phyloP scores from a whole-genome alignment of 768 basidiomycete species.

The Mycena latifolia region DNA sequence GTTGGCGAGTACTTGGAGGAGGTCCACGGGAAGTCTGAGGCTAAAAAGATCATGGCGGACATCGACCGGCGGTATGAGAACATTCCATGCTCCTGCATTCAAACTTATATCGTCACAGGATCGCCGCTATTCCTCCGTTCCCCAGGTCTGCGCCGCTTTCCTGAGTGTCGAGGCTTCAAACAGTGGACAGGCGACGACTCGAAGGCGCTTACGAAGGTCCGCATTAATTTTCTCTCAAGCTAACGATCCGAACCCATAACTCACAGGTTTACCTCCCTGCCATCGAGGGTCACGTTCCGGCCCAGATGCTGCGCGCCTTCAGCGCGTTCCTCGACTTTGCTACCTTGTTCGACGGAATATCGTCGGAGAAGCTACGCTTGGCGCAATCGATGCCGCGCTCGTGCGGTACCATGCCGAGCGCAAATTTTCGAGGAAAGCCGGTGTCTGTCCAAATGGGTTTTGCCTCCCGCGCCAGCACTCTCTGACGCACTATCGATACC shows the following conservation, averaged over 20 bases:
- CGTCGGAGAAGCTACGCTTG: constrained; percentile 37
- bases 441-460: constrained; percentile 34
- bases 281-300: no score
- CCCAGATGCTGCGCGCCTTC: no score
- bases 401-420: constrained; percentile 39
- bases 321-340: constrained; percentile 45
- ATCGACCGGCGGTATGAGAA: no score
- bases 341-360: constrained; percentile 40
- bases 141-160: no score
- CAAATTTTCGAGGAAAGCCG: constrained; percentile 30
- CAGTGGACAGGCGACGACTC: constrained; percentile 56
- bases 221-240: background rate
- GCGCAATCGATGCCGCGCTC: constrained; percentile 33
- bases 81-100: no score
- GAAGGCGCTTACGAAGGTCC: constrained; percentile 54
- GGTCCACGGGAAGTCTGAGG: no score
- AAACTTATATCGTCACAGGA: no score
- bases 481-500: constrained; percentile 41
- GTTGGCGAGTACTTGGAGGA: no score
- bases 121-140: no score
- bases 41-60: no score
- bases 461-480: constrained; percentile 50
- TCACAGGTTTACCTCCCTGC: constrained; percentile 40
- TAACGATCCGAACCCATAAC: no score
- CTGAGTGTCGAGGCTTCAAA: constrained; percentile 46